These are phyloP conservation scores for Ophidiomyces ophidiicola DNA, from an alignment of 2,329 filamentous ascomycete species.

Conservation along the genomic window DNA sequence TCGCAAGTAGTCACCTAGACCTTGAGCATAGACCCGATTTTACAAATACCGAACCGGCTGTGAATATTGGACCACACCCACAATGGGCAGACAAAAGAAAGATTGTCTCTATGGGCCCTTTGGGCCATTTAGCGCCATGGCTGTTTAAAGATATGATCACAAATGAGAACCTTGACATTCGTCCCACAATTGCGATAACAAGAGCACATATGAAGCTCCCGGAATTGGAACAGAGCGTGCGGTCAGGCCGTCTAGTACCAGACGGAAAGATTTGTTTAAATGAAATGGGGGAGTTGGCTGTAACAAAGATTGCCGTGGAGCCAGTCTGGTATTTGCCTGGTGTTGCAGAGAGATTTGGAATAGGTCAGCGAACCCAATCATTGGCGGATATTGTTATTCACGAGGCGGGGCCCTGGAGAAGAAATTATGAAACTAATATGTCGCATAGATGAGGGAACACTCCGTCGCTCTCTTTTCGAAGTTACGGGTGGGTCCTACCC, in stretches of 20 bases:
- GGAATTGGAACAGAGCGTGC: slow-evolving; percentile 81
- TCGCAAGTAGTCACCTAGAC: slow-evolving; percentile 80
- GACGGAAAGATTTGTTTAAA: slow-evolving; percentile 91
- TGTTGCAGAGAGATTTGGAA: slow-evolving; percentile 85
- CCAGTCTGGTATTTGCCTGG: slow-evolving; percentile 82
- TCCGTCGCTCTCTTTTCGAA: slow-evolving; percentile 82
- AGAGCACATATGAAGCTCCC: slow-evolving; percentile 94
- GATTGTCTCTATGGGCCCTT: slow-evolving; percentile 95
- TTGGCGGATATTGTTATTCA: neutral
- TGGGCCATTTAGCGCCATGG: slow-evolving; percentile 76
- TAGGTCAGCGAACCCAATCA: slow-evolving; percentile 42
- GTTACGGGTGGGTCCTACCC: slow-evolving; percentile 94
- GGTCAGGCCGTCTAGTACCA: slow-evolving; percentile 56
- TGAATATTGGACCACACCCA: slow-evolving; percentile 72
- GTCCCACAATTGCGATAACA: slow-evolving; percentile 83
- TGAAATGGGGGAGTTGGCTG: slow-evolving; percentile 69
- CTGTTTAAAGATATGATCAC: slow-evolving; percentile 68
- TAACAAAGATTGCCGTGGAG: slow-evolving; percentile 95
- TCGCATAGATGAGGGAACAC: slow-evolving; percentile 60
- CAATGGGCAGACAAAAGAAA: slow-evolving; percentile 85
- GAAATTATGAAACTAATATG: too few species aligned
- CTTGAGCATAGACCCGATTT: slow-evolving; percentile 67
- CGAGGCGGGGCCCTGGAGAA: too few species aligned
- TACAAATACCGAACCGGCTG: slow-evolving; percentile 85
- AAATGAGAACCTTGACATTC: slow-evolving; percentile 65